Evolutionary conservation across 306 rosid species (phyloP), one percentile per base, ranked within the genome.

Genomic region (Dalbergia cochinchinensis): DNA sequence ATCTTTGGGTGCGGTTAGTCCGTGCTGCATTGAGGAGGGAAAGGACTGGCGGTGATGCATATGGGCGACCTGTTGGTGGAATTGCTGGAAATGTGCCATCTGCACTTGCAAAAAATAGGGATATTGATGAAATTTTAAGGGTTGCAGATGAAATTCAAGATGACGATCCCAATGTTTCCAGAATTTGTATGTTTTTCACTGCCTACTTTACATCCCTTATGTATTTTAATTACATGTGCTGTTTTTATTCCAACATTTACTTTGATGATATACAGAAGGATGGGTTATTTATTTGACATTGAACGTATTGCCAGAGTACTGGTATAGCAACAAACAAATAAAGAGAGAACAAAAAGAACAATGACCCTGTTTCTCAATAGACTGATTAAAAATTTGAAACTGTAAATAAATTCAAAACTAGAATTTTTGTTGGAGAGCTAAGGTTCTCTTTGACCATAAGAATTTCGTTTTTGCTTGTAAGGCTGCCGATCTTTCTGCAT

Each of bases 71-170:
- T 53, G 85, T 53, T 77, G 87, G 84, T 63, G 94, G 97, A 41
- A 92, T 95, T 76, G 99, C 94, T 47, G 94, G 97, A 74, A 81
- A 89, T 68, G 97, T 95, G 13, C 99, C 99, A 20, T 95, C 98
- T 39, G 95, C 99, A 0, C 95, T 95, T 8, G 94, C 92, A 42
- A 95, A 92, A 78, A 95, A 95, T 71, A 84, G 99, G 88, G 98
- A 95, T 79, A 91, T 95, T 11, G 99, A 92, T 88, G 99, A 92
- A 81, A 95, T 92, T 86, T 81, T 95, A 69, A 88, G 96, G 86
- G 98, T 86, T 83, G 99, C 99, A 10, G 99, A 95, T 84, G 98
- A 91, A 89, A 95, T 95, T 79, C 97, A 95, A 88, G 94, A 90
- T 16, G 92, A 89, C n/a, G 90, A 89, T 85, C 98, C 99, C 61